phyloP scores from a whole-genome alignment of 2,329 filamentous ascomycete genomes.

The Xylariales sp. region DNA sequence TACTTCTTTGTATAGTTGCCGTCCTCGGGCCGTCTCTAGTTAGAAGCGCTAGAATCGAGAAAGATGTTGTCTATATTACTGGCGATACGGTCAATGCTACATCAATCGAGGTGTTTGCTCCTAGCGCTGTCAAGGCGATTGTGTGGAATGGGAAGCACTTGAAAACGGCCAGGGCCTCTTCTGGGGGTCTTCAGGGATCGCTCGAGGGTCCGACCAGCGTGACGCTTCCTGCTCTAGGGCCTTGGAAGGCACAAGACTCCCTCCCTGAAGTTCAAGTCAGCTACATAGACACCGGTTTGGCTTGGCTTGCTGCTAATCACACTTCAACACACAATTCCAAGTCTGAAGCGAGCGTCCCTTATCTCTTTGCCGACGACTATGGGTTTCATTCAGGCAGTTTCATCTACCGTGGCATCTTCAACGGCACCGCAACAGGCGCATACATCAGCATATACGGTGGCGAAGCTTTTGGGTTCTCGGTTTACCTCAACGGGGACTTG shows the following conservation, averaged over 20 bases:
- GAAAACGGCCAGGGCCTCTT: not conserved
- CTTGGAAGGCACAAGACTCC: not conserved
- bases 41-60: not conserved
- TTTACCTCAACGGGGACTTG: conserved; percentile 61
- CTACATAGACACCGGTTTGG: not conserved
- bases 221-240: not conserved
- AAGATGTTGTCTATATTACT: not conserved
- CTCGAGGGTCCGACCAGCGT: not conserved
- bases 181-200: not conserved
- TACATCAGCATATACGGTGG: conserved; percentile 62
- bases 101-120: not conserved
- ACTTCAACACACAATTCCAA: conserved; percentile 39
- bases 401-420: conserved; percentile 67
- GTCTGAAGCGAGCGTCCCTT: no score
- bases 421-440: conserved; percentile 55
- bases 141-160: not conserved
- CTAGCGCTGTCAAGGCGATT: not conserved
- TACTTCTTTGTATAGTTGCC: not conserved
- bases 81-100: not conserved
- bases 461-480: conserved; percentile 59
- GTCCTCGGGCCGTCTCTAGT: not conserved
- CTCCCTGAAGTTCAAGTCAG: not conserved
- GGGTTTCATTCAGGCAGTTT: conserved; percentile 67
- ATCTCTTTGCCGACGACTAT: conserved; percentile 67
- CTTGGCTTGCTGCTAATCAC: not conserved